Evolutionary conservation across 106 monocot genomes (phyloP).

Genomic region (Iris macrosiphon): DNA sequence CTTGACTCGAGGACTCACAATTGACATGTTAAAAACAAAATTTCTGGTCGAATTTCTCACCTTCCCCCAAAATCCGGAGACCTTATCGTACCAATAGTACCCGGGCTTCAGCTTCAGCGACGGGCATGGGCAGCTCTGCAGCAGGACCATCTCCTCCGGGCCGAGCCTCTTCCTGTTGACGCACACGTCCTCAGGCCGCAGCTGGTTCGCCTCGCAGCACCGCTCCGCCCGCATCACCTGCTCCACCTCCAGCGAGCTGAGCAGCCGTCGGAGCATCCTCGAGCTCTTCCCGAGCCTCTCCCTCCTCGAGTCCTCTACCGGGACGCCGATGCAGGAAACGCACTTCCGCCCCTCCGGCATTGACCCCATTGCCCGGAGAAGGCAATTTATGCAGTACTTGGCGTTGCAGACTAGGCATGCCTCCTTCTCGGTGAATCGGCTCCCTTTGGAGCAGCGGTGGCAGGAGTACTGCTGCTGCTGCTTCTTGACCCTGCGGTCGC

Average conservation of each 20-base stretch:
- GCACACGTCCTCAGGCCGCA: slow-evolving; percentile 52
- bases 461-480: slow-evolving; percentile 52
- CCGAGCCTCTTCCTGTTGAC: slow-evolving; percentile 59
- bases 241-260: slow-evolving; percentile 60
- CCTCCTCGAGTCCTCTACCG: slow-evolving; percentile 61
- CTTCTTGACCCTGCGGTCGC: too few species aligned
- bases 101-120: slow-evolving; percentile 76
- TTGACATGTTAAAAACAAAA: too few species aligned
- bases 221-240: slow-evolving; percentile 72
- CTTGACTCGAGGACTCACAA: too few species aligned
- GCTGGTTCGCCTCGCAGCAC: slow-evolving; percentile 64
- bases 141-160: slow-evolving; percentile 53
- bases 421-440: slow-evolving; percentile 78
- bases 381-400: slow-evolving; percentile 60
- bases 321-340: slow-evolving; percentile 53
- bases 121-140: slow-evolving; percentile 52
- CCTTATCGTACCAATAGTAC: slow-evolving; percentile 90
- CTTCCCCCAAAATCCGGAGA: slow-evolving; percentile 90
- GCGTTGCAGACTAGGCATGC: slow-evolving; percentile 67
- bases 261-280: slow-evolving; percentile 47
- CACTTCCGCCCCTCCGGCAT: slow-evolving; percentile 98
- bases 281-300: slow-evolving; percentile 66
- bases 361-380: slow-evolving; percentile 78
- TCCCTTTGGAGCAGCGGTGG: slow-evolving; percentile 54
- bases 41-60: slow-evolving; percentile 37